phyloP scores from a whole-genome alignment of 805 yeast species.

The Yamadazyma sp. region DNA sequence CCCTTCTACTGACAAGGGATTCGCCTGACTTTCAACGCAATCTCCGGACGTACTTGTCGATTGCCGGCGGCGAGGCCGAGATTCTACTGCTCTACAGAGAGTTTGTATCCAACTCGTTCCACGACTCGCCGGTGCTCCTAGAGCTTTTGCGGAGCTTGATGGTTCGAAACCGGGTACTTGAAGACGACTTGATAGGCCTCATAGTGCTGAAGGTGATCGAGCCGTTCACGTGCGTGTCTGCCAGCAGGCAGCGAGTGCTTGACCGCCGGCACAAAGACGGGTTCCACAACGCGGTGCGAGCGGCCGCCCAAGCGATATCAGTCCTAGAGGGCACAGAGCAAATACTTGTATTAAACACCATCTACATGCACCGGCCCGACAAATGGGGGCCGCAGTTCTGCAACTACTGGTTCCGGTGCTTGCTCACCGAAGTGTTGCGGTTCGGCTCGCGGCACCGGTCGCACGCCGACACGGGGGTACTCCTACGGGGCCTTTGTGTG shows the following conservation, averaged over 20 bases:
- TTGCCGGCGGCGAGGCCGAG: too few species aligned
- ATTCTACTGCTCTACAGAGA: too few species aligned
- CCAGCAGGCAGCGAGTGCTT: background rate
- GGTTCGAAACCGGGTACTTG: slow-evolving; percentile 13
- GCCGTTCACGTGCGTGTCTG: background rate
- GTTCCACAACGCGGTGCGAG: slow-evolving; percentile 27
- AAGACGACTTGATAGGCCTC: slow-evolving; percentile 9
- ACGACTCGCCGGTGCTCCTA: too few species aligned
- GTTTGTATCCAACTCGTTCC: too few species aligned
- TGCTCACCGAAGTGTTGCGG: slow-evolving; percentile 9
- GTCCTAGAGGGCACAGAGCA: slow-evolving; percentile 19
- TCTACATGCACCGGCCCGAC: background rate
- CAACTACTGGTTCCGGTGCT: background rate
- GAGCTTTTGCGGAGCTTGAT: slow-evolving; percentile 14
- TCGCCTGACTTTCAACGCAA: too few species aligned
- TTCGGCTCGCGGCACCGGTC: slow-evolving; percentile 14
- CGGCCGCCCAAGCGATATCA: slow-evolving; percentile 31
- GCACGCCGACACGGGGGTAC: background rate
- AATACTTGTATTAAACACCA: slow-evolving; percentile 18
- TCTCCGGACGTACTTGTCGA: too few species aligned
- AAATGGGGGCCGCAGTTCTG: background rate
- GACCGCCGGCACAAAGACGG: slow-evolving; percentile 4
- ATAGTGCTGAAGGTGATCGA: background rate
- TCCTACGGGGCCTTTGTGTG: too few species aligned
- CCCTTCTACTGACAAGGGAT: too few species aligned